Conservation (phyloP, 2,329 filamentous ascomycete genomes). For the Raffaelea arxii region DNA sequence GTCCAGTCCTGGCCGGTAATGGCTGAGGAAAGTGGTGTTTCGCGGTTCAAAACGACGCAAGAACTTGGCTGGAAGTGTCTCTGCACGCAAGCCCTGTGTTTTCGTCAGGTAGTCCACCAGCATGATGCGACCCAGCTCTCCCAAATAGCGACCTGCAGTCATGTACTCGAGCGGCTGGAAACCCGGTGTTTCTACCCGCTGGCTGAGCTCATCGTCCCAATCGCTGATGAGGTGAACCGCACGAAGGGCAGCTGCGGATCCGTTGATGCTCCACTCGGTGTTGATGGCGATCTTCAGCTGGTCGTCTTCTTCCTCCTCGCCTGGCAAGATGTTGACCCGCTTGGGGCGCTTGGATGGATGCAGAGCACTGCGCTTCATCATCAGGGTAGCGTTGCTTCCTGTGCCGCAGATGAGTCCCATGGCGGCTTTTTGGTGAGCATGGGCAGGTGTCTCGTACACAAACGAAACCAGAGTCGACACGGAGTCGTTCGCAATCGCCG, state of each 20-base stretch:
- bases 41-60: conserved; percentile 47
- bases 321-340: conserved; percentile 38
- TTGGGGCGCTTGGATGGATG: conserved; percentile 49
- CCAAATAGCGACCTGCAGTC: conserved; percentile 69
- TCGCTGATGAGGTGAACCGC: conserved; percentile 53
- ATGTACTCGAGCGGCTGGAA: conserved; percentile 82
- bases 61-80: conserved; percentile 45
- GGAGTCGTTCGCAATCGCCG: conserved; percentile 72
- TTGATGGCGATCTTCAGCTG: conserved; percentile 66
- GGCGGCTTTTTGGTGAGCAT: conserved; percentile 51
- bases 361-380: conserved; percentile 53
- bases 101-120: conserved; percentile 54
- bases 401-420: conserved; percentile 80
- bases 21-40: conserved; percentile 64
- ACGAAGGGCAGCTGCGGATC: conserved; percentile 57
- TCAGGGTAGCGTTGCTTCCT: conserved; percentile 72
- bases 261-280: conserved; percentile 77
- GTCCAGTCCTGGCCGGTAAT: conserved; percentile 48
- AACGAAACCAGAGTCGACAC: conserved; percentile 72
- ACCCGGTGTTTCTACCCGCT: conserved; percentile 57
- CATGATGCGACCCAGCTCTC: conserved; percentile 64
- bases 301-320: conserved; percentile 31
- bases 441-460: conserved; percentile 58
- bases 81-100: conserved; percentile 26
- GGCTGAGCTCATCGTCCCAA: conserved; percentile 63